Conservation (phyloP, 2,329 filamentous ascomycete genomes). For the Kalmusia sp. region DNA sequence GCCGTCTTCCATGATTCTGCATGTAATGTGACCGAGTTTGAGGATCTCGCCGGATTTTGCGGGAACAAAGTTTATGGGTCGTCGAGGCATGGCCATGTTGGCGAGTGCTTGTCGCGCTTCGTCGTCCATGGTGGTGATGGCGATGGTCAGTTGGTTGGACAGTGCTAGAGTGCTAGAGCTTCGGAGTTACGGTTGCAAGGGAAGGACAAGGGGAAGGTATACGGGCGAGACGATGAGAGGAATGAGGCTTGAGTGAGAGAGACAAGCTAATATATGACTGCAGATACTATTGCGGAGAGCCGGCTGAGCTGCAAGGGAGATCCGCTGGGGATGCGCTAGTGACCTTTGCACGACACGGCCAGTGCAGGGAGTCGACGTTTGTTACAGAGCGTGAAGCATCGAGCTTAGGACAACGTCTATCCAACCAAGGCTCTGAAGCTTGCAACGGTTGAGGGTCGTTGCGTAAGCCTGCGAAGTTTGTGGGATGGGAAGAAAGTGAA, state of each 20-base stretch:
- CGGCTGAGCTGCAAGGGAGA: constrained; percentile 15
- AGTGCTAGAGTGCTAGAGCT: background rate
- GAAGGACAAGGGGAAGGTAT: no score
- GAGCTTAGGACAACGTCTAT: no score
- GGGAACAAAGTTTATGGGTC: constrained; percentile 58
- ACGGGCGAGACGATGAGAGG: no score
- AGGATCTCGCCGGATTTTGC: constrained; percentile 58
- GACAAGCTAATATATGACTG: constrained; percentile 10
- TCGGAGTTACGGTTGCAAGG: no score
- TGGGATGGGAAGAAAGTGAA: background rate
- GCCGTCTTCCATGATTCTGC: constrained; percentile 60
- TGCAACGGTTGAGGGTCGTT: background rate
- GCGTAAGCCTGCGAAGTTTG: background rate
- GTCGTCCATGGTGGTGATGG: constrained; percentile 39
- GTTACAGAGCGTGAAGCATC: no score
- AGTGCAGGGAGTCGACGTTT: no score
- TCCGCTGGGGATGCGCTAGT: background rate
- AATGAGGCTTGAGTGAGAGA: background rate
- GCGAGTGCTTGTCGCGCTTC: constrained; percentile 42
- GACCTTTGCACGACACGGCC: no score
- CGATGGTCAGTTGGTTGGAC: background rate
- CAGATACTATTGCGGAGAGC: constrained; percentile 33
- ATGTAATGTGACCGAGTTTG: constrained; percentile 57
- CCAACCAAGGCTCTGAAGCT: no score
- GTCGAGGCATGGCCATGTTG: constrained; percentile 48